Percentiles rank a stretch among this genome's conserved stretches.
Evolutionary conservation across 805 yeast genomes (phyloP).

Genomic region (Danielozyma ontarioensis): DNA sequence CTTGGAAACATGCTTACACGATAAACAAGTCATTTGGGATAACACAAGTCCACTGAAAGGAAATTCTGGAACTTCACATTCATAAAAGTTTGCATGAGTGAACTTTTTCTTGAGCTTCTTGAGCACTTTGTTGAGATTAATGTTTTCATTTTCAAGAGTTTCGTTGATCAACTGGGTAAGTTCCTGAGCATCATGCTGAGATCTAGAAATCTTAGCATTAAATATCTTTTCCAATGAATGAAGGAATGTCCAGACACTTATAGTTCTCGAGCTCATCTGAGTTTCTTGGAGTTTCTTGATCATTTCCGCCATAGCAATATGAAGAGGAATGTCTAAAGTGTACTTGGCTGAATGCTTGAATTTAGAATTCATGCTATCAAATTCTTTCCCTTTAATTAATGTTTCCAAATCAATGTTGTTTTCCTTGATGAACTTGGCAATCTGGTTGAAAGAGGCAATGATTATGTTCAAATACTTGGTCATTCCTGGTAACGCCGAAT

Average conservation of each 20-base stretch:
- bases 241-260: slow-evolving; percentile 76
- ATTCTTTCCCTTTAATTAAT: slow-evolving; percentile 13
- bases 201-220: slow-evolving; percentile 66
- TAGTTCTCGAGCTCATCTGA: slow-evolving; percentile 44
- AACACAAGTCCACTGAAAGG: slow-evolving; percentile 70
- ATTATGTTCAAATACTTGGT: slow-evolving; percentile 50
- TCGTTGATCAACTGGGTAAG: slow-evolving; percentile 77
- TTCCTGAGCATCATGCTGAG: slow-evolving; percentile 96
- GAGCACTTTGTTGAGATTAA: slow-evolving; percentile 32
- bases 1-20: slow-evolving; percentile 59
- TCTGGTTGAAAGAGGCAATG: slow-evolving; percentile 20
- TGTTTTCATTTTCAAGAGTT: slow-evolving; percentile 64
- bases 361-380: slow-evolving; percentile 7
- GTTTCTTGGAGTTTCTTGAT: slow-evolving; percentile 60
- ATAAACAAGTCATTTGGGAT: slow-evolving; percentile 64
- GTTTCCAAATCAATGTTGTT: slow-evolving; percentile 7
- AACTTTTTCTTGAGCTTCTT: slow-evolving; percentile 10
- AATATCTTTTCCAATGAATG: slow-evolving; percentile 68
- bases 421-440: slow-evolving; percentile 12
- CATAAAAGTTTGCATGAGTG: slow-evolving; percentile 1
- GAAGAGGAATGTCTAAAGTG: slow-evolving; percentile 44
- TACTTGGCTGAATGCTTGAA: slow-evolving; percentile 11
- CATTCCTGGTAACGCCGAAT: slow-evolving; percentile 56
- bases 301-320: slow-evolving; percentile 49
- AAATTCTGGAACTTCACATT: slow-evolving; percentile 47